Percentiles rank a stretch among this genome's conserved stretches.
Evolutionary conservation across 441 rosid species (phyloP).

Genomic region (Macaranga tanarius): DNA sequence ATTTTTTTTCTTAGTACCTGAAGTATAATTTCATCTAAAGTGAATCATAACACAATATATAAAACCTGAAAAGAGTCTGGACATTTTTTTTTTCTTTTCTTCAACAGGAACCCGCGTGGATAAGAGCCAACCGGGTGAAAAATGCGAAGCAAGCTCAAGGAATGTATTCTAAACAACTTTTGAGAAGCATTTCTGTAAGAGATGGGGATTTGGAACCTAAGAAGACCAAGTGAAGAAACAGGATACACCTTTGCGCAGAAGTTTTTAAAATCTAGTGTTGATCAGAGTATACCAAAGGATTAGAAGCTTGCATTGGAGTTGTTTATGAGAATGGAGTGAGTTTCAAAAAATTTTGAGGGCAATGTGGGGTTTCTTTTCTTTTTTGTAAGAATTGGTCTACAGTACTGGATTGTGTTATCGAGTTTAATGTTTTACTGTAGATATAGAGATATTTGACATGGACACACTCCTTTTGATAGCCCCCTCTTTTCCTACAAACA

Average conservation of each 20-base stretch:
- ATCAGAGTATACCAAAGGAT: background rate
- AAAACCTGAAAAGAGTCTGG: background rate
- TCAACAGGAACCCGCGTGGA: slow-evolving; percentile 92
- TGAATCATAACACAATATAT: background rate
- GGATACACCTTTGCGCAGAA: too few species aligned
- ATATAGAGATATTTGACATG: background rate
- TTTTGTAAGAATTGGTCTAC: background rate
- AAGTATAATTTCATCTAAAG: background rate
- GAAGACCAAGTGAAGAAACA: slow-evolving; percentile 13
- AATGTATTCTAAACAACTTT: slow-evolving; percentile 67
- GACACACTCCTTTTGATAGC: background rate
- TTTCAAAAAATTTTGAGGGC: slow-evolving; percentile 4
- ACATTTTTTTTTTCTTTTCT: background rate
- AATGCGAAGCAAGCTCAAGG: slow-evolving; percentile 74
- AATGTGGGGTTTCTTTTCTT: background rate
- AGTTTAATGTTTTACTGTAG: background rate
- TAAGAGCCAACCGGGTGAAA: slow-evolving; percentile 65
- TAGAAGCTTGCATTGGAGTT: background rate
- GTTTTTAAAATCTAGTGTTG: background rate
- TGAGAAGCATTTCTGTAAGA: slow-evolving; percentile 56
- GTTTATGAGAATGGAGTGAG: background rate
- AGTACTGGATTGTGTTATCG: background rate
- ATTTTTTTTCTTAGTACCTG: background rate
- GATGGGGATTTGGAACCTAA: slow-evolving; percentile 23
- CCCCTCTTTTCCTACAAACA: too few species aligned